Evolutionary conservation across 2,329 filamentous ascomycete genomes (phyloP).

Genomic region (Calonectria crousiana): DNA sequence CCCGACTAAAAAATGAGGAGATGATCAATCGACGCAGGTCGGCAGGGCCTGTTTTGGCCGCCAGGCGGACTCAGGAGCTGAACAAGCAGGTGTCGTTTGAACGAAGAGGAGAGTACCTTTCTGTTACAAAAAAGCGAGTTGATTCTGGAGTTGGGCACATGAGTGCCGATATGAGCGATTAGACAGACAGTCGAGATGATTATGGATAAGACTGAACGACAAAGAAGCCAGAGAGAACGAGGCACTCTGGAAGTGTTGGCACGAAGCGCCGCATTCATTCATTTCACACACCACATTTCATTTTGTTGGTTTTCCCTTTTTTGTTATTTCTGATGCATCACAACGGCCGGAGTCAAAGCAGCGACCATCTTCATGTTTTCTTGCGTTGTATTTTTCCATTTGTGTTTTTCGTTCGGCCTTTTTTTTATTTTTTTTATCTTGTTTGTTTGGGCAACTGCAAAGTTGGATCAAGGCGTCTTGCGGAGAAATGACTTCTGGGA

Average conservation of each 20-base stretch:
- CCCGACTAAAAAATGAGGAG: slow-evolving; percentile 42
- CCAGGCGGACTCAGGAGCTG: slow-evolving; percentile 38
- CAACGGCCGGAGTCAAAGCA: slow-evolving; percentile 38
- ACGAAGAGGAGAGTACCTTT: slow-evolving; percentile 27
- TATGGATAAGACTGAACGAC: slow-evolving; percentile 14
- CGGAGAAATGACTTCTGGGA: slow-evolving; percentile 22
- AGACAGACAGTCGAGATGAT: slow-evolving; percentile 19
- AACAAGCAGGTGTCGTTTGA: slow-evolving; percentile 36
- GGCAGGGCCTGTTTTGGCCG: slow-evolving; percentile 39
- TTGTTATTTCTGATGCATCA: slow-evolving; percentile 29
- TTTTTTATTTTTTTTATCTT: not conserved
- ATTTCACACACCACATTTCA: not conserved
- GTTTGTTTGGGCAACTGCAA: slow-evolving; percentile 16
- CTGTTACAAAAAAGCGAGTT: slow-evolving; percentile 46
- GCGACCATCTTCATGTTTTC: slow-evolving; percentile 30
- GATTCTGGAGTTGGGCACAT: slow-evolving; percentile 51
- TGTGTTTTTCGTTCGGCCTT: no score
- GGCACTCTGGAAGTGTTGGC: slow-evolving; percentile 27
- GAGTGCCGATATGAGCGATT: slow-evolving; percentile 44
- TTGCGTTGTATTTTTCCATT: slow-evolving; percentile 12
- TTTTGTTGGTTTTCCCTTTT: not conserved
- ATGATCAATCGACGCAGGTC: slow-evolving; percentile 46
- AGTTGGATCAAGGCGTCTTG: slow-evolving; percentile 39
- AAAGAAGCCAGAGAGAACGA: slow-evolving; percentile 17
- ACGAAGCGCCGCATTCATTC: slow-evolving; percentile 21